Conservation (phyloP, 2,329 filamentous ascomycete species). For the Sporothrix brunneoviolacea region DNA sequence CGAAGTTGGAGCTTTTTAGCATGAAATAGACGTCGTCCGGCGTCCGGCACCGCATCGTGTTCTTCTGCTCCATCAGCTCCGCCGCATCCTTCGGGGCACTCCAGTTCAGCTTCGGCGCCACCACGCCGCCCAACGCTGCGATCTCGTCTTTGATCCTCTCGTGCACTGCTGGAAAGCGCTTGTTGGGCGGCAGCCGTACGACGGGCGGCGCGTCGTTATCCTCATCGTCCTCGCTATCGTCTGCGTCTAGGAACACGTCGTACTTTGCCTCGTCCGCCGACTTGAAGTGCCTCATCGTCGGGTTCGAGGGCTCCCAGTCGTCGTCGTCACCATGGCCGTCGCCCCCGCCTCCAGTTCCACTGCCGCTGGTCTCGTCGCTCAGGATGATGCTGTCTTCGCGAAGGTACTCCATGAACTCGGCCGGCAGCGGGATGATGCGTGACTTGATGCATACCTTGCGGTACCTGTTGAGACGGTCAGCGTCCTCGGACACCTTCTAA, state of each 20-base stretch:
- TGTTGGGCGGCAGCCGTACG: constrained; percentile 40
- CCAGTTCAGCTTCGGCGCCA: constrained; percentile 95
- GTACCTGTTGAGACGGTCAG: constrained; percentile 46
- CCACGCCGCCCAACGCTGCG: constrained; percentile 71
- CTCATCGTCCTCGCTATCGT: constrained; percentile 40
- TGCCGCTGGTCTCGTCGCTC: constrained; percentile 52
- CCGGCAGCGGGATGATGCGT: constrained; percentile 69
- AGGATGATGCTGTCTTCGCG: constrained; percentile 89
- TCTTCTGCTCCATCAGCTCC: constrained; percentile 77
- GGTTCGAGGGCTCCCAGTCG: constrained; percentile 40
- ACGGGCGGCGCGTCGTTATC: constrained; percentile 40
- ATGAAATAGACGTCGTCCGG: constrained; percentile 91
- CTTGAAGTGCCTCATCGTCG: constrained; percentile 26
- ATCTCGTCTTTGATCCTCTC: constrained; percentile 70
- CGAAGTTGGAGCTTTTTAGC: constrained; percentile 88
- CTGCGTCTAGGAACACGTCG: constrained; percentile 8
- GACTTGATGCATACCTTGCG: constrained; percentile 77
- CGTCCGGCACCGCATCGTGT: constrained; percentile 83
- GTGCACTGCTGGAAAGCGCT: constrained; percentile 66
- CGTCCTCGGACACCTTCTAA: too few relatives aligned
- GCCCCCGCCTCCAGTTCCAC: not conserved
- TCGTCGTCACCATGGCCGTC: constrained; percentile 47
- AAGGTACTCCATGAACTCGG: constrained; percentile 76
- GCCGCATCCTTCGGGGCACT: constrained; percentile 92
- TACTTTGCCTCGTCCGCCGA: constrained; percentile 35